phyloP scores from a whole-genome alignment of 306 rosid species.

The Cucumis sativus region DNA sequence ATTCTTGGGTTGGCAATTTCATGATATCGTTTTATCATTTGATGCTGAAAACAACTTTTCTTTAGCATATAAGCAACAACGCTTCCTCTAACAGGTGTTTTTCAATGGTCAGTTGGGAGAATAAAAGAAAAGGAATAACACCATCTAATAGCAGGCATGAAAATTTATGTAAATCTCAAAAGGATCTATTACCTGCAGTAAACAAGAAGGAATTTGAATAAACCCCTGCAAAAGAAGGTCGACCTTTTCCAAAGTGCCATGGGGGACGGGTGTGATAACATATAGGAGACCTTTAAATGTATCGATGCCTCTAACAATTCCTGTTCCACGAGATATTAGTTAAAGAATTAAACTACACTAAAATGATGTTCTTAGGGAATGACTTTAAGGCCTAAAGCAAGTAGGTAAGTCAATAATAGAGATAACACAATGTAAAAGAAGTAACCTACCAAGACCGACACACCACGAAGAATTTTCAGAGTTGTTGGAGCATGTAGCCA shows the following conservation, averaged over 20 bases:
- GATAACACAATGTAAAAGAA: neutral
- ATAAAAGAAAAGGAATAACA: neutral
- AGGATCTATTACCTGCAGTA: slow-evolving; percentile 53
- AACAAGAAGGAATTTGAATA: slow-evolving; percentile 69
- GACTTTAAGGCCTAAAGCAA: neutral
- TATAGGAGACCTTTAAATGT: slow-evolving; percentile 52
- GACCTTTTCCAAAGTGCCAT: slow-evolving; percentile 57
- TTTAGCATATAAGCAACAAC: too few species aligned
- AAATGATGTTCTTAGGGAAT: neutral
- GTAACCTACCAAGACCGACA: slow-evolving; percentile 79
- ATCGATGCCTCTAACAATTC: slow-evolving; percentile 89
- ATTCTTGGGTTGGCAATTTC: too few species aligned
- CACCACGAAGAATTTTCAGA: slow-evolving; percentile 53
- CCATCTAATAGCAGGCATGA: neutral
- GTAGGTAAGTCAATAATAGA: neutral
- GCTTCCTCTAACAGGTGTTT: too few species aligned
- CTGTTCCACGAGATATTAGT: slow-evolving; percentile 21
- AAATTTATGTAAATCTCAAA: neutral
- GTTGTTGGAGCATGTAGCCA: slow-evolving; percentile 56
- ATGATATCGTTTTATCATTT: too few species aligned
- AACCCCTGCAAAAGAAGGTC: slow-evolving; percentile 68
- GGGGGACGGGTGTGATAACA: slow-evolving; percentile 81
- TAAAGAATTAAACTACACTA: neutral
- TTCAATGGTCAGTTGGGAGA: neutral
- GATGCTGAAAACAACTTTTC: too few species aligned